Base-by-base conservation (phyloP, 2,329 filamentous ascomycete genomes). In the Exophiala oligosperma region DNA sequence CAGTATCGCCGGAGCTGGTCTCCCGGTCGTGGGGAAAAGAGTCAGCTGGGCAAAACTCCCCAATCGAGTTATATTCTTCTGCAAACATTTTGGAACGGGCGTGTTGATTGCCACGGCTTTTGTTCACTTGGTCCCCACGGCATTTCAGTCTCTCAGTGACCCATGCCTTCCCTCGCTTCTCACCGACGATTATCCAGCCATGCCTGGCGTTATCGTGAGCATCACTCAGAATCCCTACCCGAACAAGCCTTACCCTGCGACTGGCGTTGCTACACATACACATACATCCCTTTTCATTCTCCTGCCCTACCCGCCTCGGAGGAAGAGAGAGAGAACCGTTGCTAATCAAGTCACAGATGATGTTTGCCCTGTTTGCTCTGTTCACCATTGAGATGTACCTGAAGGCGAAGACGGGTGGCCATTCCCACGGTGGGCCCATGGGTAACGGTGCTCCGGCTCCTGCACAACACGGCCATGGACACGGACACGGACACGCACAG, bases 71-170 rank as follows among this genome's bases (percentile, higher is more conserved):
- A 78, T 78, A 56, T 71, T 79, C 35, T 59, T 44, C 47, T 63
- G 9, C 40, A 68, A 66, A 37, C 65, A 80, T 54, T 90, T 90
- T 64, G 88, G 88, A 2, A 90, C 87, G 0, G 88, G 88, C 11
- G 83, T 90, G 63, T 85, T 91, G 70, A 82, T 90, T 41, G 84
- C 87, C 0, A 90, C 88, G 0, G 87, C 86, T 0, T 87, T 90
- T 63, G 76, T 90, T 14, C 86, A 89, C 76, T 76, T 86, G 64
- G 77, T 87, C 5, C 84, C 84, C 0, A 85, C 82, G 2, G 84
- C 84, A 14, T 87, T 86, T 66, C 73, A 71, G 46, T 76, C 73
- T 21, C 71, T 77, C 59, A 76, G 71, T 52, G 69, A 77, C 56
- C 74, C 74, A 63, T 77, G 84, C 66, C 79, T 87, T 5, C 84